Evolutionary conservation across 2,329 filamentous ascomycete genomes (phyloP).

Genomic region (Paraconiothyrium brasiliense): DNA sequence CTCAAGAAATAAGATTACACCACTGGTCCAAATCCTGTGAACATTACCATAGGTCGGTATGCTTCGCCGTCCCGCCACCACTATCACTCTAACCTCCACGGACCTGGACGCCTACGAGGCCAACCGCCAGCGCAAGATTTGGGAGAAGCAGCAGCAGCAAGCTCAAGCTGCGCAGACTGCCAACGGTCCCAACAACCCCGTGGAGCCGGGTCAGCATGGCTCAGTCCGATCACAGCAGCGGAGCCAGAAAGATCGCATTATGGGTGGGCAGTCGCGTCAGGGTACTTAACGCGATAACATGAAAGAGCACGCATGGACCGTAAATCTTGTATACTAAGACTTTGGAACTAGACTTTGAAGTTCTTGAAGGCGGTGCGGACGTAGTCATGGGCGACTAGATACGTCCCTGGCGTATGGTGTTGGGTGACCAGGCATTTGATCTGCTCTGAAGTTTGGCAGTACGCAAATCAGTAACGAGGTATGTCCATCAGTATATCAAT

Average conservation of each 20-base stretch:
- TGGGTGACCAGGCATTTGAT: not conserved
- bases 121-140: conserved; percentile 55
- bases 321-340: not conserved
- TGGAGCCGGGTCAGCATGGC: conserved; percentile 18
- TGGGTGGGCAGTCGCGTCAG: conserved; percentile 32
- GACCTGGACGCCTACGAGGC: conserved; percentile 77
- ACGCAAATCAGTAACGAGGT: not conserved
- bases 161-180: conserved; percentile 30
- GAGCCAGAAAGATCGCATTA: conserved; percentile 44
- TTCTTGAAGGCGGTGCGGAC: not conserved
- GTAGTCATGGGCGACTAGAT: not conserved
- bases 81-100: conserved; percentile 73
- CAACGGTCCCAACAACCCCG: conserved; percentile 27
- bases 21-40: not conserved
- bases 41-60: conserved; percentile 51
- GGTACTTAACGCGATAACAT: conserved; percentile 20
- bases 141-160: conserved; percentile 39
- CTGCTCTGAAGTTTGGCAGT: not conserved
- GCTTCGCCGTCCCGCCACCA: conserved; percentile 74
- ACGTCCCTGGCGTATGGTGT: not conserved
- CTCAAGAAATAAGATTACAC: not conserved
- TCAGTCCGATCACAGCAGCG: conserved; percentile 24
- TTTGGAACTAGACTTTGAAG: not conserved
- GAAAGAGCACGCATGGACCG: not conserved
- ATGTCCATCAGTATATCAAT: not conserved